These are phyloP conservation scores for Ophiostoma tasmaniense DNA, from an alignment of 2,329 filamentous ascomycete species.

Conservation along the genomic window DNA sequence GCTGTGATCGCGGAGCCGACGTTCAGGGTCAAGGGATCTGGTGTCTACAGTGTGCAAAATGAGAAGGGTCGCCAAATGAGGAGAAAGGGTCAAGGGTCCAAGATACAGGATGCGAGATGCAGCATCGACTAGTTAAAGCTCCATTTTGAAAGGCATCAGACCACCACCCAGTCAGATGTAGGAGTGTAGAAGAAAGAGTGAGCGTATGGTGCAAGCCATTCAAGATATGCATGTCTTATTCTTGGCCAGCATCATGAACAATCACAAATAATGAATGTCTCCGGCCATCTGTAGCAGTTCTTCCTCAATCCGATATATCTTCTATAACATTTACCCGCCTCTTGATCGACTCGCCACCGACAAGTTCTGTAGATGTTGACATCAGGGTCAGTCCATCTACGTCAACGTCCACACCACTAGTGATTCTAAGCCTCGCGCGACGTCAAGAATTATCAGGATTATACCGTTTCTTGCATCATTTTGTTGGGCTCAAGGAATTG, in stretches of 20 bases:
- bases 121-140: background rate
- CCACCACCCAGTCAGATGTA: background rate
- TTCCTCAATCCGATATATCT: background rate
- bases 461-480: background rate
- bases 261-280: background rate
- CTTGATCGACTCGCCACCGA: background rate
- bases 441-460: background rate
- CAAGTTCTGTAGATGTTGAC: background rate
- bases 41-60: background rate
- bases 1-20: background rate
- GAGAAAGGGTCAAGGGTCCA: background rate
- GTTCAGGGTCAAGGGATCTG: background rate
- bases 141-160: slow-evolving; percentile 5
- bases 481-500: background rate
- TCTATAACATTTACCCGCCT: background rate
- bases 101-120: background rate
- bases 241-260: background rate
- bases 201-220: background rate
- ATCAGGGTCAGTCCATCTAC: background rate
- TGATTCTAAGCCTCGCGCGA: background rate
- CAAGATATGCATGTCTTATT: background rate
- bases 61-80: background rate
- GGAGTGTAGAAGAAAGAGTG: background rate
- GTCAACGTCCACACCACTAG: background rate
- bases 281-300: background rate